Base-by-base conservation (phyloP, 139 green algal genomes). In the Coelastrella sp. region DNA sequence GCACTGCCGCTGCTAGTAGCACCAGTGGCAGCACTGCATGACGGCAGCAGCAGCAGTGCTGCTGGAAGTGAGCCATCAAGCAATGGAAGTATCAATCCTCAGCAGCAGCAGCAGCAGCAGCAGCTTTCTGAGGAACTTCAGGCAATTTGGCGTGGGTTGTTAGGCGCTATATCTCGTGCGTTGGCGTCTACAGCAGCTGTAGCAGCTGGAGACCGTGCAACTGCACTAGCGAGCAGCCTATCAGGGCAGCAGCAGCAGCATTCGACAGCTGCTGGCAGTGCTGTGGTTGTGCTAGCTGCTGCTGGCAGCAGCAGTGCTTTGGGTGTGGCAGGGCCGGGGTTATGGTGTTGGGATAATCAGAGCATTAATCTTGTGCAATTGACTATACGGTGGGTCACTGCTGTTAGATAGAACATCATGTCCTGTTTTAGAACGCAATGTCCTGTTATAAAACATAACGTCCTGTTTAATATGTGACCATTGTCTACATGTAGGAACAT, bases 1-100 rank as follows among this genome's bases (percentile, higher is more conserved):
- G 71, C 90, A 34, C 25, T 90, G 48, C 85, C 85, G 25, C 85
- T 91, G 79, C 72, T 93, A 38, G 30, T 23, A 35, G 64, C 66
- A 59, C 79, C 79, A 15, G 3, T 85, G 1, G n/a, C 59, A 67
- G 53, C 32, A 5, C 32, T 68, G 25, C 40, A 40, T 15, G 4
- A 30, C 38, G 37, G 40, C 38, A 43, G 27, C 71, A 64, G 71
- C 71, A 48, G 71, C 71, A 79, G 41, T 17, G 30, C n/a, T 63
- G 43, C 30, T 64, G 13, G 2, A 11, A 57, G 48, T 15, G n/a
- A 57, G 2, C 13, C 48, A 57, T 2, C 9, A 45, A 51, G 27
- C 37, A 3, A 59, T n/a, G n/a, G 41, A 6, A 30, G 19, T 9
- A 34, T 23, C 3, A 66, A 66, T 50, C 27, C 68, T 27, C 41